phyloP scores from a whole-genome alignment of 768 basidiomycete species.

The Hericium alpestre region DNA sequence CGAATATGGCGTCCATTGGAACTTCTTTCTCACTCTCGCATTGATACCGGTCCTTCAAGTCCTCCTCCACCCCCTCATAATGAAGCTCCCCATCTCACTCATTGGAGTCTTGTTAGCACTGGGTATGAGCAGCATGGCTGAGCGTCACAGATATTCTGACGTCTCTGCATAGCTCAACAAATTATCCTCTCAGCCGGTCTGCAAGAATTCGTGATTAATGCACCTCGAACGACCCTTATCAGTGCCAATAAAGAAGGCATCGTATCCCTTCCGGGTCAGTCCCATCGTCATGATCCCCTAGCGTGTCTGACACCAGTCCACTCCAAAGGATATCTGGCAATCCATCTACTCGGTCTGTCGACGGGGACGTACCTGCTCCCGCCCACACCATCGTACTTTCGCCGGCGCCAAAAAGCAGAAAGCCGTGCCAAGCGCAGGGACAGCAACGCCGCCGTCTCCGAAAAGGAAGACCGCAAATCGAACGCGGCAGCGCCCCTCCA shows the following conservation, averaged over 20 bases:
- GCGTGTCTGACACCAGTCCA: background rate
- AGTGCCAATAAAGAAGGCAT: conserved; percentile 90
- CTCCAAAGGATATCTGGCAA: conserved; percentile 69
- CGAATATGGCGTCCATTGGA: conserved; percentile 97
- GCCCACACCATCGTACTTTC: conserved; percentile 64
- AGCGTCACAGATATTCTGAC: background rate
- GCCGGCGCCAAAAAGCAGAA: conserved; percentile 34
- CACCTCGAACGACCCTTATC: conserved; percentile 52
- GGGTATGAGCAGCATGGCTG: conserved; percentile 26
- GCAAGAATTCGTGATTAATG: conserved; percentile 53
- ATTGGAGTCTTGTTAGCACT: conserved; percentile 53
- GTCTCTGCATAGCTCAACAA: conserved; percentile 55
- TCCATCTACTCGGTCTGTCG: conserved; percentile 79
- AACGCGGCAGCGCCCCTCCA: conserved; percentile 15
- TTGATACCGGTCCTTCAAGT: conserved; percentile 67
- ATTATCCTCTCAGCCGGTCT: conserved; percentile 47
- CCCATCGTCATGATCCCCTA: background rate
- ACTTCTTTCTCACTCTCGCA: conserved; percentile 93
- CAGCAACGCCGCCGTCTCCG: conserved; percentile 6
- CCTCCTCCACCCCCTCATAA: conserved; percentile 56
- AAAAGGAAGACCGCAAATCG: background rate
- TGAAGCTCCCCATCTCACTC: conserved; percentile 43
- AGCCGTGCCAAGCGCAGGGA: conserved; percentile 7
- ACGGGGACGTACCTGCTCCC: conserved; percentile 75
- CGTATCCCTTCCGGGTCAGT: conserved; percentile 59